These are phyloP conservation scores for Coprinopsis cinerea DNA, from an alignment of 768 basidiomycete genomes.

Conservation along the genomic window DNA sequence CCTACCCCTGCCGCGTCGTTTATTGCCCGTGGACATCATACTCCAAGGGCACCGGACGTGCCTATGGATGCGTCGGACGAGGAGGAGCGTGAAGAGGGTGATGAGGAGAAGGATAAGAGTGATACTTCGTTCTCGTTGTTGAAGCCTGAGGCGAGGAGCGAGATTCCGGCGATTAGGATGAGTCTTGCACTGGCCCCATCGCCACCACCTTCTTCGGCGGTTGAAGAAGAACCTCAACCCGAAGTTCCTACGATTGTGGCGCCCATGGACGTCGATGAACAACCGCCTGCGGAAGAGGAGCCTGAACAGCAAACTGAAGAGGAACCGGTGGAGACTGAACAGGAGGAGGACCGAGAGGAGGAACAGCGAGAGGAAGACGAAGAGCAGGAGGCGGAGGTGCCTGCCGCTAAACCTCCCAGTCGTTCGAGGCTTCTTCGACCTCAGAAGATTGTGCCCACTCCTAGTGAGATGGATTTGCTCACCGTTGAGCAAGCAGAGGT, in stretches of 20 bases:
- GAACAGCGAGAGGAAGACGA: no score
- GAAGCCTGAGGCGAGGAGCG: conserved; percentile 16
- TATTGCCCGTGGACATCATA: no score
- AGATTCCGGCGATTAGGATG: conserved; percentile 9
- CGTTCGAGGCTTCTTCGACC: conserved; percentile 6
- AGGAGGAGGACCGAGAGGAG: no score
- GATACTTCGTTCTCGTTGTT: conserved; percentile 17
- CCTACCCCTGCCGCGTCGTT: not conserved
- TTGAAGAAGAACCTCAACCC: not conserved
- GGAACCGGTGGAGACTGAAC: no score
- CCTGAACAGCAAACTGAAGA: no score
- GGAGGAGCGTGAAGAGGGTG: not conserved
- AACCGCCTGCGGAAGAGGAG: not conserved
- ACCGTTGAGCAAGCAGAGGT: not conserved
- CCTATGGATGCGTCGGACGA: not conserved
- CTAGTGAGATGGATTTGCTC: not conserved
- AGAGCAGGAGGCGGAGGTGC: not conserved
- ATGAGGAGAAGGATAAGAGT: conserved; percentile 2
- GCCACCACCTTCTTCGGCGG: not conserved
- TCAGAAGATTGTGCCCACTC: not conserved
- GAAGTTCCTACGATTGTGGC: not conserved
- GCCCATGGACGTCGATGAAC: conserved; percentile 13
- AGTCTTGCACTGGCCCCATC: not conserved
- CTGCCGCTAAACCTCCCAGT: not conserved
- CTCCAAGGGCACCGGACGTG: no score